Percentiles rank a stretch among this genome's conserved stretches.
Evolutionary conservation across 768 basidiomycete species (phyloP).

Genomic region (Naematelia encephala): DNA sequence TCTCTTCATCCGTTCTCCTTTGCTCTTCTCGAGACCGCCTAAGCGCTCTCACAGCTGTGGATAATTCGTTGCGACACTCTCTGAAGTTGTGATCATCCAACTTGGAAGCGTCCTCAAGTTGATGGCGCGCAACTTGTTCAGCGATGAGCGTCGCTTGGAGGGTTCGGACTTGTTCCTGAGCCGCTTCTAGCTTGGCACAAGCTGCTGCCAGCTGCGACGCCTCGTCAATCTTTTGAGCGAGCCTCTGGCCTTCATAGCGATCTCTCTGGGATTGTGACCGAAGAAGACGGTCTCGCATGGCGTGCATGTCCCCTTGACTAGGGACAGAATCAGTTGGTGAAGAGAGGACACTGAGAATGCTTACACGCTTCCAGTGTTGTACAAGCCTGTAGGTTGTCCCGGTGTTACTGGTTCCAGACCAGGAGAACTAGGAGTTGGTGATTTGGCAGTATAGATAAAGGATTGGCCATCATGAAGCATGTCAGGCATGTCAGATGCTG

Average conservation of each 20-base stretch:
- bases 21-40: slow-evolving; percentile 46
- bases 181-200: slow-evolving; percentile 32
- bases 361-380: slow-evolving; percentile 28
- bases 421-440: background rate
- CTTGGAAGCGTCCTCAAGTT: slow-evolving; percentile 34
- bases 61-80: slow-evolving; percentile 43
- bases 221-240: slow-evolving; percentile 16
- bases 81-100: slow-evolving; percentile 34
- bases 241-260: slow-evolving; percentile 12
- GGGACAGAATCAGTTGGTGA: slow-evolving; percentile 7
- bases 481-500: background rate
- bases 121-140: slow-evolving; percentile 42
- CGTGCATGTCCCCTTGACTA: slow-evolving; percentile 36
- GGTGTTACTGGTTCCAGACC: slow-evolving; percentile 27
- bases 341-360: slow-evolving; percentile 9
- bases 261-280: slow-evolving; percentile 13
- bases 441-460: background rate
- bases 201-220: slow-evolving; percentile 30
- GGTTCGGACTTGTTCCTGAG: slow-evolving; percentile 40
- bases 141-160: slow-evolving; percentile 49
- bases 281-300: slow-evolving; percentile 37
- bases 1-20: slow-evolving; percentile 46
- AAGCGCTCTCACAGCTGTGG: slow-evolving; percentile 45
- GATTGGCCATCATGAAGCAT: background rate
- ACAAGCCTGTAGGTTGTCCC: slow-evolving; percentile 23